Evolutionary conservation across 371 early-diverging fungal species (phyloP).

Genomic region (Apophysomyces variabilis): DNA sequence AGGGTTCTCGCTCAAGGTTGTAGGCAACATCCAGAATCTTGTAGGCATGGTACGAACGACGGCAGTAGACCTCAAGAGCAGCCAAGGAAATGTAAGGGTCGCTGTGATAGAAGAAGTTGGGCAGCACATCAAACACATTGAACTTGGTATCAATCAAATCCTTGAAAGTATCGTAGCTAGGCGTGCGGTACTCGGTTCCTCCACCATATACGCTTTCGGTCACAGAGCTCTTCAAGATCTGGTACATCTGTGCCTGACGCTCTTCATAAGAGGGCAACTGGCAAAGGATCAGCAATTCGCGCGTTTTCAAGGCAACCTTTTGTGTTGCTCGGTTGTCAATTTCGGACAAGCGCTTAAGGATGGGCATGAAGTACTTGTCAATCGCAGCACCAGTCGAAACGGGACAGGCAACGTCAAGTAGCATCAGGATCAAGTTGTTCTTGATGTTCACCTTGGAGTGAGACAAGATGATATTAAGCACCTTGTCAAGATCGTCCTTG

Average conservation of each 20-base stretch:
- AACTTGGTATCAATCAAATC: slow-evolving; percentile 92
- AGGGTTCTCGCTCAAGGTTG: slow-evolving; percentile 70
- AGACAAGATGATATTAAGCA: slow-evolving; percentile 79
- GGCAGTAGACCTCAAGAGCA: slow-evolving; percentile 94
- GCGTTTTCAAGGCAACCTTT: slow-evolving; percentile 91
- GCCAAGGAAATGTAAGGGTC: slow-evolving; percentile 82
- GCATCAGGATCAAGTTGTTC: slow-evolving; percentile 73
- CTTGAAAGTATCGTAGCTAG: slow-evolving; percentile 83
- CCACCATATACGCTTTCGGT: slow-evolving; percentile 82
- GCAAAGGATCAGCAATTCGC: slow-evolving; percentile 91
- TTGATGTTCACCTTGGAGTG: slow-evolving; percentile 84
- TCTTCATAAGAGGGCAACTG: slow-evolving; percentile 94
- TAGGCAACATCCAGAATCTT: slow-evolving; percentile 85
- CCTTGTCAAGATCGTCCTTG: slow-evolving; percentile 82
- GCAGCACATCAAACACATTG: slow-evolving; percentile 95
- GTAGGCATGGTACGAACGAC: slow-evolving; percentile 96
- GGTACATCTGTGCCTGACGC: slow-evolving; percentile 82
- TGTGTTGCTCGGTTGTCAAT: slow-evolving; percentile 78
- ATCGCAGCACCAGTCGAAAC: slow-evolving; percentile 64
- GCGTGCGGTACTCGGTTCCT: slow-evolving; percentile 72
- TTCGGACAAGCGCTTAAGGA: slow-evolving; percentile 84
- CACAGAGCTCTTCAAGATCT: slow-evolving; percentile 80
- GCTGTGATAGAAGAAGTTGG: slow-evolving; percentile 90
- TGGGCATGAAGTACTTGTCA: slow-evolving; percentile 76
- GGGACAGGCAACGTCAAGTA: slow-evolving; percentile 82